Percentiles rank a stretch among this genome's conserved stretches.
Evolutionary conservation across 768 basidiomycete genomes (phyloP).

Genomic region (Gelatoporia subvermispora): DNA sequence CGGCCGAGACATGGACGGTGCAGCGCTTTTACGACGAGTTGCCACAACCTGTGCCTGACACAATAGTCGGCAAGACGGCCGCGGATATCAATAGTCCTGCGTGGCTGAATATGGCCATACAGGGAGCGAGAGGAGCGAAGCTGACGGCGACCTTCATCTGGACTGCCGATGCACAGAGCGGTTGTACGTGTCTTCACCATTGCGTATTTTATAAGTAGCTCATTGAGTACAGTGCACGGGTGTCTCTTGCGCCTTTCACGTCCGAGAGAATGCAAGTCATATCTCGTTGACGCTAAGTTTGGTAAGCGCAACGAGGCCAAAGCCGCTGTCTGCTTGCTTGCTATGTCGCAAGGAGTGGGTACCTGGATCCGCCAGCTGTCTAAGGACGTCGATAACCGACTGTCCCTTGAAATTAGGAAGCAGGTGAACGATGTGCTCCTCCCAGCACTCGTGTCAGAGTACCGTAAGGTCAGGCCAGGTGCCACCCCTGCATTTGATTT

Average conservation of each 20-base stretch:
- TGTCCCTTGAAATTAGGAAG: conserved; percentile 41
- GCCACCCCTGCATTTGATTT: conserved; percentile 38
- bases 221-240: conserved; percentile 44
- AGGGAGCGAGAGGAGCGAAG: conserved; percentile 47
- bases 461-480: conserved; percentile 35
- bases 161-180: conserved; percentile 35
- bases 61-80: conserved; percentile 40
- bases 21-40: conserved; percentile 62
- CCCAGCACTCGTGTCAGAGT: conserved; percentile 42
- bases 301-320: conserved; percentile 62
- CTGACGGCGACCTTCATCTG: conserved; percentile 40
- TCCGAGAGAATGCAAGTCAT: conserved; percentile 48
- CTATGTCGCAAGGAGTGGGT: conserved; percentile 59
- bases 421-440: conserved; percentile 42
- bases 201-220: conserved; percentile 1
- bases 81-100: conserved; percentile 49
- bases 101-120: conserved; percentile 48
- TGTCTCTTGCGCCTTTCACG: conserved; percentile 57
- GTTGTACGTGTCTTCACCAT: conserved; percentile 33
- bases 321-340: conserved; percentile 59
- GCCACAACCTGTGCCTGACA: conserved; percentile 58
- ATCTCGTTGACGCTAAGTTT: conserved; percentile 61
- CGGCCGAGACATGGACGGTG: conserved; percentile 27
- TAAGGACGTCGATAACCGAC: conserved; percentile 37
- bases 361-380: conserved; percentile 46